Conservation (phyloP, 768 basidiomycete genomes). For the Pleurotus pulmonarius region DNA sequence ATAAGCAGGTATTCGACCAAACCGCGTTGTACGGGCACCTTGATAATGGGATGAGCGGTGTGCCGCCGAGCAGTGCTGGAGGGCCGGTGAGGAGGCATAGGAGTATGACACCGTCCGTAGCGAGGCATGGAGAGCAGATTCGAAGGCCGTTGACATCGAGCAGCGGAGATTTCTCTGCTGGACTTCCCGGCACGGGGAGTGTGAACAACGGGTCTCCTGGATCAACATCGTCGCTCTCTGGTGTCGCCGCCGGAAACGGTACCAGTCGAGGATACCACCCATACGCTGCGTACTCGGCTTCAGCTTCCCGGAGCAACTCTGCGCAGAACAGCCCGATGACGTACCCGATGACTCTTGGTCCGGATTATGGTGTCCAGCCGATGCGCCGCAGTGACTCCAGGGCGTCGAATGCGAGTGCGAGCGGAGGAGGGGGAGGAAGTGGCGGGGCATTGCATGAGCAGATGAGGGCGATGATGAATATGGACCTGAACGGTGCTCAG, state of each 20-base stretch:
- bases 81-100: slow-evolving; percentile 69
- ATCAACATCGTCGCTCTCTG: slow-evolving; percentile 23
- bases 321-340: slow-evolving; percentile 43
- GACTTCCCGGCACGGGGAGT: slow-evolving; percentile 5
- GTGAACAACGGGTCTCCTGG: slow-evolving; percentile 2
- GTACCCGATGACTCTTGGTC: slow-evolving; percentile 33
- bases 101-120: slow-evolving; percentile 71
- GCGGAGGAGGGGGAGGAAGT: slow-evolving; percentile 17
- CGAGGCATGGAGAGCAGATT: slow-evolving; percentile 47
- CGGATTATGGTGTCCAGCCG: slow-evolving; percentile 24
- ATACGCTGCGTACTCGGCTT: slow-evolving; percentile 39
- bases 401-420: slow-evolving; percentile 28
- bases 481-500: slow-evolving; percentile 23
- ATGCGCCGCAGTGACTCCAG: slow-evolving; percentile 27
- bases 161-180: slow-evolving; percentile 30
- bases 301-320: slow-evolving; percentile 34
- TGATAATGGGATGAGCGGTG: slow-evolving; percentile 23
- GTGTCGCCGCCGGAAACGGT: slow-evolving; percentile 21
- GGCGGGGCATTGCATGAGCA: slow-evolving; percentile 36
- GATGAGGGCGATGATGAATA: slow-evolving; percentile 41
- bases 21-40: slow-evolving; percentile 43
- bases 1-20: slow-evolving; percentile 66
- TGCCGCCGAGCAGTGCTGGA: slow-evolving; percentile 23
- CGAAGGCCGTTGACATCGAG: slow-evolving; percentile 46
- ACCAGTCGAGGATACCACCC: slow-evolving; percentile 52